Base-by-base conservation (phyloP, 208 protist genomes). In the Wallacemonas sp. region DNA sequence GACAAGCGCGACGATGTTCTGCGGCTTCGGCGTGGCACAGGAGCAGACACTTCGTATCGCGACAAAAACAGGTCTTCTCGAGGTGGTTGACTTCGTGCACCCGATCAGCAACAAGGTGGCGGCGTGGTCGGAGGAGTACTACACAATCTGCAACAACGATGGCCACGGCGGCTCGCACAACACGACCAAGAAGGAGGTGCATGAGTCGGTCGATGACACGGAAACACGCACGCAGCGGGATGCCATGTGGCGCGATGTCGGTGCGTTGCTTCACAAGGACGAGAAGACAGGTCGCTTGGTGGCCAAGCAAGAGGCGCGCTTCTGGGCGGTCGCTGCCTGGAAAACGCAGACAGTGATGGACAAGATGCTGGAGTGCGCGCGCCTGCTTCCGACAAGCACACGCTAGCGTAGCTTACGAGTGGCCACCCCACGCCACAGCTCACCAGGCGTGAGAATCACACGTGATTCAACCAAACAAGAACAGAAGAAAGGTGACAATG, bases 341-440 rank as follows among this genome's bases (percentile, higher is more conserved):
- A 75, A 71, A 45, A 91, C 76, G 48, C 85, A 91, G 81, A 66
- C 63, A 1, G 79, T 88, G 36, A 80, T 87, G 68, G 81, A 87
- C 50, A 81, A 75, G 61, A 61, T 88, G 57, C 57, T 86, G 10
- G 76, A 91, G 66, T 78, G 78, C 30, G 80, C 84, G 17, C 61
- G 45, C 26, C 65, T 73, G 44, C 71, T 41, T 3, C 52, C 30
- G 17, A 66, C 27, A 52, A 45, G 17, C 22, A 59, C 44, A 50
- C 44, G 30, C 37, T 4, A 21, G 34, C 29, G 34, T n/a, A n/a
- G n/a, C n/a, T n/a, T n/a, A n/a, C n/a, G n/a, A n/a, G n/a, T n/a
- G n/a, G n/a, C n/a, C n/a, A n/a, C n/a, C n/a, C n/a, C n/a, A n/a
- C n/a, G n/a, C n/a, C n/a, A n/a, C n/a, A n/a, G n/a, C n/a, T n/a